Base-by-base conservation (phyloP, 2,329 filamentous ascomycete genomes). In the Nothophaeocryptopus gaeumannii region DNA sequence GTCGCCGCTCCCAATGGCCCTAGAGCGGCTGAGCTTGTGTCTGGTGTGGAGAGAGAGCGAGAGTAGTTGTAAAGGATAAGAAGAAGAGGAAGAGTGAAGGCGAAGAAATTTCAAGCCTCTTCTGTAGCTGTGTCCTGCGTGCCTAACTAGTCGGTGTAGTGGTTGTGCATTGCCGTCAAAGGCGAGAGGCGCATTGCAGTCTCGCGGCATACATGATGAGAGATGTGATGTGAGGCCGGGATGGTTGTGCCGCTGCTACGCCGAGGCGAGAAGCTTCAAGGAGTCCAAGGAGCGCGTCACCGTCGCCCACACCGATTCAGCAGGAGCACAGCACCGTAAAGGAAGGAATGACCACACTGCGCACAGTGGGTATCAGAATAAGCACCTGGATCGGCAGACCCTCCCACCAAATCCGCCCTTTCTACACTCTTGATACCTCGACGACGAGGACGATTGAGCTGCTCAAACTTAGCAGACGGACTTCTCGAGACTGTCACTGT, bases 1-100 rank as follows among this genome's bases (percentile, higher is more conserved):
- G 64, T 65, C 64, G 65, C 65, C 64, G 64, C 62, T 63, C 63
- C 63, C n/a, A 37, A 45, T 33, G 46, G 56, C 51, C 55, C 45
- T 49, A 47, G 37, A 45, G 50, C 59, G 61, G 60, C 20, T 26
- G 20, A 26, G 20, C 20, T 26, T 26, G 20, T 26, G 3, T 60
- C 45, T n/a, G 32, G 29, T 46, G 29, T 20, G 26, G 43, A 30
- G 39, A 9, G 15, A 9, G 26, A 31, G 26, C 20, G 29, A 43
- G 36, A 11, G 13, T 20, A 20, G 37, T 16, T n/a, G 44, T 10
- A 15, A 39, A 41, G 45, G 33, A 8, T 31, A 20, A 37, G 11
- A 20, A 49, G 26, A 15, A 42, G 26, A 36, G 39, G 34, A 44
- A 54, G 35, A 48, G 41, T 39, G 35, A 13, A 35, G 40, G 43